phyloP scores from a whole-genome alignment of 139 green algal species.

The Chlorella sp. region DNA sequence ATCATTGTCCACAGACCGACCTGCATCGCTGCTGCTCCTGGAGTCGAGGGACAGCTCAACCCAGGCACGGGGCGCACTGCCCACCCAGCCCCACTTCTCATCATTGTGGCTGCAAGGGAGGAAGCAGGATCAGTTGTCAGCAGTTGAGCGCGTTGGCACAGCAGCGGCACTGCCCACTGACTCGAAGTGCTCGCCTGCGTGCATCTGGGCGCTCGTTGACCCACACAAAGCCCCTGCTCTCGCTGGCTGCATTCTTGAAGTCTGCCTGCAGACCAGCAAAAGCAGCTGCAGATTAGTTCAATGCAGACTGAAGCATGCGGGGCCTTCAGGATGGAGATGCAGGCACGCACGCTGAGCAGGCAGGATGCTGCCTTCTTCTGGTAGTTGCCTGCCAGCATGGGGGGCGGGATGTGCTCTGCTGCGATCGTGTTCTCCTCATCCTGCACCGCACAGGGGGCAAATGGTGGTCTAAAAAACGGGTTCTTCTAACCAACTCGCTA shows the following conservation, averaged over 20 bases:
- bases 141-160: too few species aligned
- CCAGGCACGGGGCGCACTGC: conserved; percentile 8
- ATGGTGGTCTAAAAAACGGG: too few species aligned
- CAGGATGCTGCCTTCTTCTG: conserved; percentile 23
- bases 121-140: too few species aligned
- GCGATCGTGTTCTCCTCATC: conserved; percentile 1
- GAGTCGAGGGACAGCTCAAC: conserved; percentile 20
- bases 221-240: conserved; percentile 31
- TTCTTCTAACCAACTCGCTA: too few species aligned
- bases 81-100: conserved; percentile 31
- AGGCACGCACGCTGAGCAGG: conserved; percentile 16
- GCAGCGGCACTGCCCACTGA: too few species aligned
- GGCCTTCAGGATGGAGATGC: background rate
- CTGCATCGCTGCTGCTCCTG: conserved; percentile 11
- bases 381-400: conserved; percentile 25
- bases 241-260: conserved; percentile 10
- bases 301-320: background rate
- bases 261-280: background rate
- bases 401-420: conserved; percentile 15
- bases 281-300: background rate
- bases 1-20: too few species aligned
- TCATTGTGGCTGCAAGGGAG: conserved; percentile 27
- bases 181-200: background rate
- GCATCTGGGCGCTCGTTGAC: conserved; percentile 33
- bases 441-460: background rate